phyloP scores from a whole-genome alignment of 148 eudicot genomes.

The Nepenthes gracilis region DNA sequence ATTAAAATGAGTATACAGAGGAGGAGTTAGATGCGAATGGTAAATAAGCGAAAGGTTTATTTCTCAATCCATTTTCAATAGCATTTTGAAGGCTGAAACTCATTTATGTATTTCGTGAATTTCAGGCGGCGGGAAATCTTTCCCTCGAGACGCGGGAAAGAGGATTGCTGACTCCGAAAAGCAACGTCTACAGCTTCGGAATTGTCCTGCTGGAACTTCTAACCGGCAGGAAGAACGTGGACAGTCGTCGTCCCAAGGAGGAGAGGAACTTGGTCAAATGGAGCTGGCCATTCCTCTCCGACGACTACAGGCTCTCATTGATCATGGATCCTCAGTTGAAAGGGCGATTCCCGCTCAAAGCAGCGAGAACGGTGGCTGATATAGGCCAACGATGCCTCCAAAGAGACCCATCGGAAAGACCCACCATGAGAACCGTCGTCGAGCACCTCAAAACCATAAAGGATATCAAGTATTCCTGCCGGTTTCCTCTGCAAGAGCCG shows the following conservation, averaged over 20 bases:
- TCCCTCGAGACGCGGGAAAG: slow-evolving; percentile 73
- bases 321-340: slow-evolving; percentile 90
- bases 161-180: slow-evolving; percentile 82
- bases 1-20: too few species aligned
- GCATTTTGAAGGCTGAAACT: not conserved
- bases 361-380: slow-evolving; percentile 73
- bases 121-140: slow-evolving; percentile 70
- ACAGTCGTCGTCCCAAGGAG: slow-evolving; percentile 61
- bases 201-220: slow-evolving; percentile 80
- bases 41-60: too few species aligned
- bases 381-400: slow-evolving; percentile 85
- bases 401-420: slow-evolving; percentile 83
- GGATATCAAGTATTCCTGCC: slow-evolving; percentile 61
- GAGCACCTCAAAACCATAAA: slow-evolving; percentile 61
- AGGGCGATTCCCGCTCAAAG: slow-evolving; percentile 72
- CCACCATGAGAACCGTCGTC: slow-evolving; percentile 74
- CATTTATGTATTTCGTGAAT: not conserved
- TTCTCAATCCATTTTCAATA: too few species aligned
- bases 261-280: slow-evolving; percentile 84
- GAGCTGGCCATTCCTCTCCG: slow-evolving; percentile 77
- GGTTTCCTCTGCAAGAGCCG: slow-evolving; percentile 85
- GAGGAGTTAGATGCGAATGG: too few species aligned
- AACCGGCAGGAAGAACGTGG: slow-evolving; percentile 77
- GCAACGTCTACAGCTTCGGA: slow-evolving; percentile 88
- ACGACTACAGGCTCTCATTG: slow-evolving; percentile 65